Evolutionary conservation across 1,284 basidiomycete genomes (phyloP).

Genomic region (Agaricales sp.): DNA sequence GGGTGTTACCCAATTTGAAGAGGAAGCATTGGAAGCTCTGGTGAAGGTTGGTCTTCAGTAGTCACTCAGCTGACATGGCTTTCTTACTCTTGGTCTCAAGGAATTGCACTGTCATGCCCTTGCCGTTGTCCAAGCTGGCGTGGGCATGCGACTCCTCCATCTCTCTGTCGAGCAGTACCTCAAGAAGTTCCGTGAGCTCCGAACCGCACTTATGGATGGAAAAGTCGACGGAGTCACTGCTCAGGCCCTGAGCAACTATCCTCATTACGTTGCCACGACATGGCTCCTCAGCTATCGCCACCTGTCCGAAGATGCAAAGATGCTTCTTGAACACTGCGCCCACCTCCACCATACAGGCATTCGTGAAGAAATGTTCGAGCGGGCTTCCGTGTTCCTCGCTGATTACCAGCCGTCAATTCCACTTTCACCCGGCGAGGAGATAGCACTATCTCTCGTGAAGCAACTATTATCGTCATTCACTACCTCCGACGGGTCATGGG

Average conservation of each 20-base stretch:
- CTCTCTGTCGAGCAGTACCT: background rate
- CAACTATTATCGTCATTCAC: too few relatives aligned
- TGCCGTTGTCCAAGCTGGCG: too few relatives aligned
- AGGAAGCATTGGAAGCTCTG: background rate
- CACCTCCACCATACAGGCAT: background rate
- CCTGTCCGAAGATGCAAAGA: background rate
- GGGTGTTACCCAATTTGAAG: background rate
- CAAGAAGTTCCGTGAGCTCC: background rate
- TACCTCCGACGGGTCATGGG: too few relatives aligned
- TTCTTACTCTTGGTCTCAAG: background rate
- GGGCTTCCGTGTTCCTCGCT: too few relatives aligned
- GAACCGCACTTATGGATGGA: too few relatives aligned
- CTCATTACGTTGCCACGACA: background rate
- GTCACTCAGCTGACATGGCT: background rate
- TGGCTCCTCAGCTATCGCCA: background rate
- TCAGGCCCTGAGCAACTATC: background rate
- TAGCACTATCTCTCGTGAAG: too few relatives aligned
- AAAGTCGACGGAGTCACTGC: background rate
- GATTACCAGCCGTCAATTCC: too few relatives aligned
- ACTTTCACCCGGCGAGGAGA: too few relatives aligned
- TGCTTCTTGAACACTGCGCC: background rate
- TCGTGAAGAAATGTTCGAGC: background rate
- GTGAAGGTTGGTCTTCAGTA: background rate
- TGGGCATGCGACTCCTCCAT: background rate
- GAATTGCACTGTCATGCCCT: too few relatives aligned